These are phyloP conservation scores for Rhodofomes roseus DNA, from an alignment of 1,284 basidiomycete species.

Conservation along the genomic window DNA sequence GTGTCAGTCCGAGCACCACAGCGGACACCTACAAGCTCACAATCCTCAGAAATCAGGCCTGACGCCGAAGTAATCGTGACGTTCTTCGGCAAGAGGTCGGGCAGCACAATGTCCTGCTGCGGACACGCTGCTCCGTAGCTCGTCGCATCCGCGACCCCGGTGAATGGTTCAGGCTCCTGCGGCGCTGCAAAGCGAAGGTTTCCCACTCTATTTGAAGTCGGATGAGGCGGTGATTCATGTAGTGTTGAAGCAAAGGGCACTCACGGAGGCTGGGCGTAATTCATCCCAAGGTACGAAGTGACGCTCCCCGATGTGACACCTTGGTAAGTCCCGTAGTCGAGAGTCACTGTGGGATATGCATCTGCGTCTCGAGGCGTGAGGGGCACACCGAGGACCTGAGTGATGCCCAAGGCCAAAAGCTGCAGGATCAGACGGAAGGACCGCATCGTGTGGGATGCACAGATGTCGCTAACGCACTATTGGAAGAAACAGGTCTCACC, in stretches of 20 bases:
- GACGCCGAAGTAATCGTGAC: neutral
- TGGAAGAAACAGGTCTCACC: neutral
- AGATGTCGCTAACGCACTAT: neutral
- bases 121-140: constrained; percentile 11
- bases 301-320: constrained; percentile 3
- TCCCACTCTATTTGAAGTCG: constrained; percentile 35
- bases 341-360: neutral
- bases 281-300: constrained; percentile 15
- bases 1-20: neutral
- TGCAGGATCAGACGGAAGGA: neutral
- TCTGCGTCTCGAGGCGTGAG: neutral
- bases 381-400: neutral
- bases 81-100: neutral
- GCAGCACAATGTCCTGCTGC: constrained; percentile 8
- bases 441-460: neutral
- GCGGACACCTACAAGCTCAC: constrained; percentile 9
- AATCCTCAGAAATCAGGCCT: constrained; percentile 17
- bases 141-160: constrained; percentile 11
- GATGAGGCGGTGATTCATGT: too few relatives aligned
- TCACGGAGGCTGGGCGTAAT: constrained; percentile 18
- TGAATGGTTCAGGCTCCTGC: constrained; percentile 1
- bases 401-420: neutral
- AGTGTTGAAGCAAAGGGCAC: too few relatives aligned
- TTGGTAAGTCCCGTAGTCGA: constrained; percentile 6
- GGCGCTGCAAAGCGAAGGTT: constrained; percentile 30